phyloP scores from a whole-genome alignment of 345 rosid genomes.

The Salix udensis region DNA sequence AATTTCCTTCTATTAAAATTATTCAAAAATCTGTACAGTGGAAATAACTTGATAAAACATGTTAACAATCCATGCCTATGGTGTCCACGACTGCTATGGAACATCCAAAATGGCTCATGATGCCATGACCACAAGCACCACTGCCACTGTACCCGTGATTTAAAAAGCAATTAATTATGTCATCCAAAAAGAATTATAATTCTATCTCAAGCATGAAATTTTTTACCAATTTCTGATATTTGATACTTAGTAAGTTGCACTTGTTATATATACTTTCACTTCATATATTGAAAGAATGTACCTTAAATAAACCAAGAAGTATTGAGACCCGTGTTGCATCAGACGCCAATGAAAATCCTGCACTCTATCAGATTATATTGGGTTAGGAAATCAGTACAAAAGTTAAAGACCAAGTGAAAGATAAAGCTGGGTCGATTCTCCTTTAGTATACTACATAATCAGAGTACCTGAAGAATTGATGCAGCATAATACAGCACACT shows the following conservation, averaged over 20 bases:
- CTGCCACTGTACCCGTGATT: too few species aligned
- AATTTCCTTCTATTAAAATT: neutral
- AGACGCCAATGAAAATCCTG: slow-evolving; percentile 90
- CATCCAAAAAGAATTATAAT: too few species aligned
- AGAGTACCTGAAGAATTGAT: slow-evolving; percentile 70
- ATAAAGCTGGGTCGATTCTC: neutral
- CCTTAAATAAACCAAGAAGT: slow-evolving; percentile 84
- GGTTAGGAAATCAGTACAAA: slow-evolving; percentile 10
- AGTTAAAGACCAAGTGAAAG: neutral
- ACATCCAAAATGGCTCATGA: too few species aligned
- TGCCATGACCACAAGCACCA: too few species aligned
- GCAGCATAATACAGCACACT: slow-evolving; percentile 96
- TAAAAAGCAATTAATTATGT: too few species aligned
- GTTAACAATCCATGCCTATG: too few species aligned
- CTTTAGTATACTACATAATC: slow-evolving; percentile 4
- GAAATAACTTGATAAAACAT: too few species aligned
- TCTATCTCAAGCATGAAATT: neutral
- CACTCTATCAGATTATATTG: slow-evolving; percentile 51
- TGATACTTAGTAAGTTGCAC: neutral
- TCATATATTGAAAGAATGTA: slow-evolving; percentile 18
- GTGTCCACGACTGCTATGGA: too few species aligned
- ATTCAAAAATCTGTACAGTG: too few species aligned
- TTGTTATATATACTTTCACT: neutral
- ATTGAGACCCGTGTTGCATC: slow-evolving; percentile 98
- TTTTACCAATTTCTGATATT: neutral